Percentiles rank a stretch among this genome's conserved stretches.
Evolutionary conservation across 169 alveolate species (phyloP).

Genomic region (Hammondia hammondi): DNA sequence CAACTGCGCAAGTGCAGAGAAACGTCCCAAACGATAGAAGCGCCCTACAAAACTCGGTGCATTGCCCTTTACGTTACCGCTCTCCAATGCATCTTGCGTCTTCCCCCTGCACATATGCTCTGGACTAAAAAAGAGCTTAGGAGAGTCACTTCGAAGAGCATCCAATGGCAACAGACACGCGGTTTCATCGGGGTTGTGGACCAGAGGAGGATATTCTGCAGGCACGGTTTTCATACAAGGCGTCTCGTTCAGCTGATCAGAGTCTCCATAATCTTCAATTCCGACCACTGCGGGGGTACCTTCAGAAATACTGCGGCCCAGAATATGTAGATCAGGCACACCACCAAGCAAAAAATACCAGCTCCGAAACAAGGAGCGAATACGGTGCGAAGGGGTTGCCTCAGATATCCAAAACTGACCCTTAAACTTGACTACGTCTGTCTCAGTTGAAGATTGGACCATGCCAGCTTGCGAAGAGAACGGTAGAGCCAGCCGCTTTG

Average conservation of each 20-base stretch:
- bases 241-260: too few relatives aligned
- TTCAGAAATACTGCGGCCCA: too few relatives aligned
- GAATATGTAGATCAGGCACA: too few relatives aligned
- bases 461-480: neutral
- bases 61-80: too few relatives aligned
- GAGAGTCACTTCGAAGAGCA: neutral
- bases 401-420: too few relatives aligned
- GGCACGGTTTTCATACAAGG: neutral
- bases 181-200: too few relatives aligned
- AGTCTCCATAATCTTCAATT: too few relatives aligned
- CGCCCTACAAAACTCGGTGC: neutral
- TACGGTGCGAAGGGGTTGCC: neutral
- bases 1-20: neutral
- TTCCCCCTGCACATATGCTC: too few relatives aligned
- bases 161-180: neutral
- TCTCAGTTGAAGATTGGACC: neutral
- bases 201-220: neutral
- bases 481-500: neutral
- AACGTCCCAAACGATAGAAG: neutral
- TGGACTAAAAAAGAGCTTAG: neutral
- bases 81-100: too few relatives aligned
- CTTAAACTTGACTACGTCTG: neutral
- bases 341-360: neutral
- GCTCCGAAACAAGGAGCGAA: neutral
- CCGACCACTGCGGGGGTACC: too few relatives aligned